phyloP scores from a whole-genome alignment of 768 basidiomycete genomes.

The Suillus placidus region DNA sequence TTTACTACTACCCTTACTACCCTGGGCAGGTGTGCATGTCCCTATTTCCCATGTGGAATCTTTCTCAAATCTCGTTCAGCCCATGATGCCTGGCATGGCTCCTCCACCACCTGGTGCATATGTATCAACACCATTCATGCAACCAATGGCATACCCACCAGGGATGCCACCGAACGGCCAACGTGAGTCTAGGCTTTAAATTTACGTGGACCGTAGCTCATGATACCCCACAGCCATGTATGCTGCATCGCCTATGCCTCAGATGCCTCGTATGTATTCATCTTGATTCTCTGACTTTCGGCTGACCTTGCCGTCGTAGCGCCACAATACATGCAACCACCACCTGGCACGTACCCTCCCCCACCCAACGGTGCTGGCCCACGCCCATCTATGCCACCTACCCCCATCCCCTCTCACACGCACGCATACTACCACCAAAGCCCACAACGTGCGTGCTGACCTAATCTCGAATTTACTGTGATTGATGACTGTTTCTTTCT shows the following conservation, averaged over 20 bases:
- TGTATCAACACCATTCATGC: constrained; percentile 82
- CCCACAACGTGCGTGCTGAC: constrained; percentile 68
- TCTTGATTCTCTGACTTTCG: constrained; percentile 1
- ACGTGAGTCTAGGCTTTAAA: constrained; percentile 25
- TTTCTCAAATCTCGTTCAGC: constrained; percentile 41
- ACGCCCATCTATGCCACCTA: constrained; percentile 89
- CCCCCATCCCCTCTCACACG: constrained; percentile 84
- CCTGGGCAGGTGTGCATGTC: constrained; percentile 60
- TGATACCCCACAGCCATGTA: constrained; percentile 65
- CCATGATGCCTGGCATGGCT: constrained; percentile 85
- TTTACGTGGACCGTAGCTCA: constrained; percentile 11
- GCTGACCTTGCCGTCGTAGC: constrained; percentile 39
- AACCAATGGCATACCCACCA: constrained; percentile 82
- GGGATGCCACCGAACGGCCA: constrained; percentile 77
- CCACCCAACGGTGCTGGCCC: constrained; percentile 79
- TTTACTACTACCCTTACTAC: constrained; percentile 84
- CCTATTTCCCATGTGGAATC: constrained; percentile 2
- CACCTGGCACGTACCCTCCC: constrained; percentile 74
- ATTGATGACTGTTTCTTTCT: constrained; percentile 19
- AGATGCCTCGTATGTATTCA: constrained; percentile 77
- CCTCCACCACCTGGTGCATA: constrained; percentile 81
- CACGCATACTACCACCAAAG: constrained; percentile 90
- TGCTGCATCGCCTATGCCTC: constrained; percentile 76
- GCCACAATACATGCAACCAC: constrained; percentile 80
- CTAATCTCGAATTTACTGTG: constrained; percentile 28